A percentile compares a stretch with the other conserved stretches of the same genome.
Conservation (phyloP, 202 grass and related monocot species). For the Setaria viridis region DNA sequence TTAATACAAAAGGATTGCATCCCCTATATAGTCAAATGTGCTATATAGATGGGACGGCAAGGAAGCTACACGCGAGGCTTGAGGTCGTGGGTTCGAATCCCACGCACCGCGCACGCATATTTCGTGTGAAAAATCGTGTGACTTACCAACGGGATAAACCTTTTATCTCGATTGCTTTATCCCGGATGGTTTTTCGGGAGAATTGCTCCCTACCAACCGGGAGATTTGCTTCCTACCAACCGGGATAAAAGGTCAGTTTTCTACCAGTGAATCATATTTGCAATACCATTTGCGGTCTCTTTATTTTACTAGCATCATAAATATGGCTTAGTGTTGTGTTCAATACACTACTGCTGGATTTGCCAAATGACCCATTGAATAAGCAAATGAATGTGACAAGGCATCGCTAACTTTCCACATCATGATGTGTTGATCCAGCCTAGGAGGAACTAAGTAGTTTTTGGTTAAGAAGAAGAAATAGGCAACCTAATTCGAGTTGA, state of each 20-base stretch:
- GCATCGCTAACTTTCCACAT: not conserved
- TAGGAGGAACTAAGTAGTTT: not conserved
- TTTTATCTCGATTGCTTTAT: no score
- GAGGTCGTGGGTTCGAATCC: no score
- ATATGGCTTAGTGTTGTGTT: not conserved
- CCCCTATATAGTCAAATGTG: no score
- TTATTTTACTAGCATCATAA: not conserved
- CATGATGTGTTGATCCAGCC: not conserved
- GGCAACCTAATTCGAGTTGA: not conserved
- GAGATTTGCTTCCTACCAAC: not conserved
- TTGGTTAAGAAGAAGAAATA: not conserved
- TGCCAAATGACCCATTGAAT: not conserved
- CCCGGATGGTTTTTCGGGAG: no score
- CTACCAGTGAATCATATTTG: not conserved
- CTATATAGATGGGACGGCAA: no score
- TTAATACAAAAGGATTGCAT: no score
- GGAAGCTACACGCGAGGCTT: no score
- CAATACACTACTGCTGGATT: not conserved
- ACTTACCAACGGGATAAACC: no score
- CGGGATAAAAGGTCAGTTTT: not conserved
- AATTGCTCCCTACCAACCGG: no score
- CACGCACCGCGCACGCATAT: no score
- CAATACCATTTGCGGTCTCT: not conserved
- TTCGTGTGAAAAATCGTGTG: no score
- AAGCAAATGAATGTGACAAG: not conserved